Base-by-base conservation (phyloP, 345 rosid genomes). In the Capsella bursapastoris region DNA sequence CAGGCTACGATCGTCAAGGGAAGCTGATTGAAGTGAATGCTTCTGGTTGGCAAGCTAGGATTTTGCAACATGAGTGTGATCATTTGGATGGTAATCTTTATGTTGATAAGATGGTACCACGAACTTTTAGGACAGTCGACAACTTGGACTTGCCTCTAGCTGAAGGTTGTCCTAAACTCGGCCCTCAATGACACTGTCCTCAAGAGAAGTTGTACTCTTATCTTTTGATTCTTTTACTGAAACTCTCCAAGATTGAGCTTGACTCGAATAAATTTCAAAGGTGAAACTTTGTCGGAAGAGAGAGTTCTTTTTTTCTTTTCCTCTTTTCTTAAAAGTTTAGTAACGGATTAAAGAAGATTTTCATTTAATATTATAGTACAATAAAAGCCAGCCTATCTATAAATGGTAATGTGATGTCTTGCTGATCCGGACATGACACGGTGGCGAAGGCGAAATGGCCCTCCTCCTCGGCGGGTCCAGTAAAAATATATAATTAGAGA, bases 1-100 rank as follows among this genome's bases (percentile, higher is more conserved):
- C 84, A 5, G 98, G 98, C 44, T 83, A 84, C 51, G 85, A 48
- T 72, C 92, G 88, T 8, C 81, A 83, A 59, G 93, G 95, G 7
- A 74, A 87, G 56, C 80, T 73, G 28, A 84, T 94, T 25, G 79
- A 82, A 82, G 87, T 91, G 53, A 83, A 83, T 68, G 96, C 98
- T 69, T 87, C 90, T 0, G 98, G 98, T 40, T 91, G 98, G 97
- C 93, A 88, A 71, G 96, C 97, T 0, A 91, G 97, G 40, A 89
- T 94, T 48, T 68, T 94, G 72, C 97, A 94, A 66, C 98, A 94
- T 4, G 98, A 94, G 41, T 94, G 89, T 45, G 93, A 94, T 78
- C 98, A 94, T 86, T 82, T 91, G 75, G 91, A 86, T 44, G 98
- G 98, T 80, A 84, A 82, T 70, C 82, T 92, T 7, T 92, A 89